Conservation (phyloP, 1,284 basidiomycete genomes). For the Sphaerobolus stellatus region DNA sequence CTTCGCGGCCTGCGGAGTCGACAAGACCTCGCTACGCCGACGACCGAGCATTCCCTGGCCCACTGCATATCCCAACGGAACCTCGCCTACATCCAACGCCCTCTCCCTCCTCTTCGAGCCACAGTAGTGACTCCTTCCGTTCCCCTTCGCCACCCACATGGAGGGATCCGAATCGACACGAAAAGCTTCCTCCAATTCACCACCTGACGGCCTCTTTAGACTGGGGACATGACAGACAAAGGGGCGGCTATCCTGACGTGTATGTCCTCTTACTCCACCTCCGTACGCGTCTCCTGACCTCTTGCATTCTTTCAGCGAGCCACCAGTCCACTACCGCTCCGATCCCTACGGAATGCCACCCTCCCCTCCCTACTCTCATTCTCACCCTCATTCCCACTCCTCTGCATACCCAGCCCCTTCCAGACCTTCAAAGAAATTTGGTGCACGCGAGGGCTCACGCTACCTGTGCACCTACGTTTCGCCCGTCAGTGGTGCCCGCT, state of each 20-base stretch:
- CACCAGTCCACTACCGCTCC: too few relatives aligned
- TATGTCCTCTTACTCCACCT: neutral
- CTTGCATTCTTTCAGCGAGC: neutral
- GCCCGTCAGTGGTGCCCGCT: constrained; percentile 3
- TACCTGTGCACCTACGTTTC: constrained; percentile 11
- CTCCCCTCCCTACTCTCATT: neutral
- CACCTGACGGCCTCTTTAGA: neutral
- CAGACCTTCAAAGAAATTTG: neutral
- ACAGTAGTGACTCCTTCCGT: neutral
- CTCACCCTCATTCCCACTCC: neutral
- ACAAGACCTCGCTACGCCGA: neutral
- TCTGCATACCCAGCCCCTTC: neutral
- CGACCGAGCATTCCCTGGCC: constrained; percentile 4
- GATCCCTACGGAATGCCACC: neutral
- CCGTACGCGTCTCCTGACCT: neutral
- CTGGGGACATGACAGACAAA: neutral
- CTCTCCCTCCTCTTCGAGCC: constrained; percentile 5
- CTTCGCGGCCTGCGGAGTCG: neutral
- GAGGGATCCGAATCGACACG: too few relatives aligned
- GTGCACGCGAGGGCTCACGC: constrained; percentile 1
- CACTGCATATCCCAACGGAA: constrained; percentile 3
- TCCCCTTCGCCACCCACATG: neutral
- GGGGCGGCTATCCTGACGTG: neutral
- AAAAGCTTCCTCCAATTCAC: constrained; percentile 8
- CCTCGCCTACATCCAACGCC: constrained; percentile 1